Evolutionary conservation across 2,329 filamentous ascomycete genomes (phyloP), one percentile per base, ranked within the genome.

Genomic region (Catunica adiposa): DNA sequence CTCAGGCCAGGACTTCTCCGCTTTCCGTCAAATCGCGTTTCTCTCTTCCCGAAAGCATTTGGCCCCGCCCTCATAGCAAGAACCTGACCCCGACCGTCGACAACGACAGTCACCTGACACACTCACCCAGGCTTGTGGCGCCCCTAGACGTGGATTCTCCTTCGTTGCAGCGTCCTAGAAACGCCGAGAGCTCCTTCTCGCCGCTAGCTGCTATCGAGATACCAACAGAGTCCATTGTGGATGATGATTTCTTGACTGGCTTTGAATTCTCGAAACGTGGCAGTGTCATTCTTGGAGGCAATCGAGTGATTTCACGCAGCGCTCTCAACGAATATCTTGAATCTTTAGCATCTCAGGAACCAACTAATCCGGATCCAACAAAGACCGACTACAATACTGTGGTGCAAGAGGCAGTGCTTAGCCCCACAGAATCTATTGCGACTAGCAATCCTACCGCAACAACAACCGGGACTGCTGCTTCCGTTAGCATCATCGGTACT

Each of bases 241-340:
- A 79, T 59, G 75, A 80, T 68, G 76, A 74, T 62, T 76, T 78
- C 63, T 66, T 82, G 63, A 71, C 69, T 60, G 70, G 71, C 56
- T 66, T 83, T 61, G 73, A 73, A 61, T 83, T 83, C 63, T 81
- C 79, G 57, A 79, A 80, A 60, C 72, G 79, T 61, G 79, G 79
- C 61, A 82, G 79, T 66, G 70, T 83, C 62, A 78, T 83, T 17
- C 56, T 58, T 44, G 56, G 53, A 25, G 56, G 53, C 6, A 48
- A 40, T 50, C 44, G 56, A 26, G 56, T 58, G n/a, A 50, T 58
- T 38, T 55, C 57, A 22, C 47, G 57, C 46, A 53, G 51, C 23
- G 51, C 46, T 37, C 46, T 56, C n/a, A 51, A 59, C 17, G 46
- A 54, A 34, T 56, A 56, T 42, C 53, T 55, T 11, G 22, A 42